A percentile compares a stretch with the other conserved stretches of the same genome.
Conservation (phyloP, 2,329 filamentous ascomycete genomes). For the Trichoderma guizhouense region DNA sequence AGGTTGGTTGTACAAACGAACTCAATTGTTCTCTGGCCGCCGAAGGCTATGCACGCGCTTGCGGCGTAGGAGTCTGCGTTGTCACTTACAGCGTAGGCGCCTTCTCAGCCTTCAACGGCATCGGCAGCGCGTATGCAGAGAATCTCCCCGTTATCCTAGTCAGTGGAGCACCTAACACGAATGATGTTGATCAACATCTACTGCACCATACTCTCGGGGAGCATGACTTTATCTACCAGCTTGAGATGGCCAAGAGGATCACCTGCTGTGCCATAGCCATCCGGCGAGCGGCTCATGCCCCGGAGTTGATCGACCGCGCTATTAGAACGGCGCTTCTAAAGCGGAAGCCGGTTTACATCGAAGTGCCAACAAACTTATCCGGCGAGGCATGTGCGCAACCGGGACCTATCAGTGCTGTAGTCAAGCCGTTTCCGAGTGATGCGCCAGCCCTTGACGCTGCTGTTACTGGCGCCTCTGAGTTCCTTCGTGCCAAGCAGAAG, state of each 20-base stretch:
- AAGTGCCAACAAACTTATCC: not conserved
- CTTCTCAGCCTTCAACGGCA: constrained; percentile 19
- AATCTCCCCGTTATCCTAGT: constrained; percentile 19
- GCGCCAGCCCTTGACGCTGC: not conserved
- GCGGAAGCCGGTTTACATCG: not conserved
- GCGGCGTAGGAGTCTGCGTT: constrained; percentile 7
- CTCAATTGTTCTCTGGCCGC: not conserved
- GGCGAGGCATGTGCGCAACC: not conserved
- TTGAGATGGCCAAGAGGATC: not conserved
- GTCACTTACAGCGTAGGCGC: constrained; percentile 21
- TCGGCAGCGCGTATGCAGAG: constrained; percentile 19
- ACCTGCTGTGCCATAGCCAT: not conserved
- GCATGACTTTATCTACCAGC: not conserved
- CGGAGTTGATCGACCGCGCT: not conserved
- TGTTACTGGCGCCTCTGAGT: not conserved
- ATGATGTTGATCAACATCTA: not conserved
- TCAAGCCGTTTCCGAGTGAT: not conserved
- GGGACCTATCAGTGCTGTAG: not conserved
- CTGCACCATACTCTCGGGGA: not conserved
- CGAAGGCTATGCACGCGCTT: not conserved
- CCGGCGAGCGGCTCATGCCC: not conserved
- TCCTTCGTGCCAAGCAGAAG: not conserved
- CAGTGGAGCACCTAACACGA: constrained; percentile 18
- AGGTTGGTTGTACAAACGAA: not conserved
- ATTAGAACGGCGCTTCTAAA: not conserved